A percentile compares a stretch with the other conserved stretches of the same genome.
Conservation (phyloP, 2,329 filamentous ascomycete genomes). For the Sclerotinia sclerotiorum region DNA sequence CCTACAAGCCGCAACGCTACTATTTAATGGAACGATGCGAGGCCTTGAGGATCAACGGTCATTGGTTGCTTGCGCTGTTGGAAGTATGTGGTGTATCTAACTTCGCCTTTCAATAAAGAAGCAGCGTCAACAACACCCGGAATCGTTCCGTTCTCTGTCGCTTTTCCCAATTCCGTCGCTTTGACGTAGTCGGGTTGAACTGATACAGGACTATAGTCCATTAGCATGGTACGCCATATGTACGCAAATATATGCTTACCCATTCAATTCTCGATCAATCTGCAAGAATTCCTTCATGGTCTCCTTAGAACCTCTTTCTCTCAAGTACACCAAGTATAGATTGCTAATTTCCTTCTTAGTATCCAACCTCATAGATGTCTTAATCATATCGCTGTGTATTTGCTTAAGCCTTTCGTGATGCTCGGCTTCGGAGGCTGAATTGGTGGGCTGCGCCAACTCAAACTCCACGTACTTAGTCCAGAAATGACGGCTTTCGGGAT, state of each 20-base stretch:
- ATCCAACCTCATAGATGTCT: constrained; percentile 64
- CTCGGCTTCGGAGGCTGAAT: constrained; percentile 59
- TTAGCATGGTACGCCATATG: constrained; percentile 25
- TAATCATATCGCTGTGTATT: constrained; percentile 73
- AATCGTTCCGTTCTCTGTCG: constrained; percentile 46
- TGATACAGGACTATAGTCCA: constrained; percentile 44
- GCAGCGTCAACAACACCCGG: constrained; percentile 46
- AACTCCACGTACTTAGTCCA: constrained; percentile 89
- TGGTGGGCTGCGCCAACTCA: constrained; percentile 79
- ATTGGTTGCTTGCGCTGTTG: constrained; percentile 37
- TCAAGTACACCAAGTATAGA: constrained; percentile 78
- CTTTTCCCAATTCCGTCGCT: constrained; percentile 41
- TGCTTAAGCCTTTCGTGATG: constrained; percentile 75
- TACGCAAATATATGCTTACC: constrained; percentile 51
- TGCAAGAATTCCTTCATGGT: constrained; percentile 82
- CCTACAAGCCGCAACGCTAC: not conserved
- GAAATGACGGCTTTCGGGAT: constrained; percentile 81
- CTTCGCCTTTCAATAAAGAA: constrained; percentile 46
- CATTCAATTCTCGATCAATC: constrained; percentile 84
- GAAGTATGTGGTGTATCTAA: constrained; percentile 47
- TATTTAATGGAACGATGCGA: constrained; percentile 35
- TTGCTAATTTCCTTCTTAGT: constrained; percentile 74
- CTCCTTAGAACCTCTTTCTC: constrained; percentile 78
- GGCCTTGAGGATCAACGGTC: constrained; percentile 34
- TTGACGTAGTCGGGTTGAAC: constrained; percentile 43